These are phyloP conservation scores for Cladophialophora immunda DNA, from an alignment of 2,329 filamentous ascomycete genomes.

Conservation along the genomic window DNA sequence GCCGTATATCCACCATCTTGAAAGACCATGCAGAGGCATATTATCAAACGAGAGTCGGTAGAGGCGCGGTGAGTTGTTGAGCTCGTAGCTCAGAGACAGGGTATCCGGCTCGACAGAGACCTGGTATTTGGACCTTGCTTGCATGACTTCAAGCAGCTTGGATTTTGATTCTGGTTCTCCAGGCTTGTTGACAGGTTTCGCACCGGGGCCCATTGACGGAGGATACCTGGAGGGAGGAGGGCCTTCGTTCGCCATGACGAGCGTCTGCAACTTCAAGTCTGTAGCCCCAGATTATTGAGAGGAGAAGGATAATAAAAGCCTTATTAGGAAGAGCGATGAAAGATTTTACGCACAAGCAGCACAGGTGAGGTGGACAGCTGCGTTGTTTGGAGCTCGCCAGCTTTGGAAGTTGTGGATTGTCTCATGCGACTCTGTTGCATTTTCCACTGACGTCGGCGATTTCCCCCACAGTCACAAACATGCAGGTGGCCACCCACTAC, in stretches of 20 bases:
- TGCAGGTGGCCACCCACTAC: conserved; percentile 10
- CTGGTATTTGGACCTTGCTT: conserved; percentile 35
- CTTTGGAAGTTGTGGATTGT: not conserved
- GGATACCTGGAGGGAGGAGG: conserved; percentile 36
- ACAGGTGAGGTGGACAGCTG: not conserved
- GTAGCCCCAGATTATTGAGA: not conserved
- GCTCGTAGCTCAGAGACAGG: conserved; percentile 36
- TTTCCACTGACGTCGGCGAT: conserved; percentile 18
- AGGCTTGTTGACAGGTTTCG: conserved; percentile 34
- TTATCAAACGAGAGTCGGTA: conserved; percentile 38
- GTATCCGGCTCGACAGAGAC: conserved; percentile 30
- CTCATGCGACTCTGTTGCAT: conserved; percentile 11
- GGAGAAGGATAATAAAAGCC: not conserved
- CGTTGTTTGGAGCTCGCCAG: not conserved
- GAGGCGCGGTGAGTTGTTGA: conserved; percentile 31
- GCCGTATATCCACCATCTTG: conserved; percentile 34
- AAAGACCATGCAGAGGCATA: conserved; percentile 35
- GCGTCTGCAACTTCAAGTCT: not conserved
- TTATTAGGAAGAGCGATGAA: not conserved
- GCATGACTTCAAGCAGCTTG: conserved; percentile 29
- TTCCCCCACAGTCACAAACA: conserved; percentile 12
- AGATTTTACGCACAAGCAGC: not conserved
- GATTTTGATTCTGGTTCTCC: conserved; percentile 18
- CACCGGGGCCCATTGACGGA: conserved; percentile 40
- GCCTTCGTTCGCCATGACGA: conserved; percentile 30